phyloP scores from a whole-genome alignment of 257 asterid genomes.

The Nicotiana sylvestris region DNA sequence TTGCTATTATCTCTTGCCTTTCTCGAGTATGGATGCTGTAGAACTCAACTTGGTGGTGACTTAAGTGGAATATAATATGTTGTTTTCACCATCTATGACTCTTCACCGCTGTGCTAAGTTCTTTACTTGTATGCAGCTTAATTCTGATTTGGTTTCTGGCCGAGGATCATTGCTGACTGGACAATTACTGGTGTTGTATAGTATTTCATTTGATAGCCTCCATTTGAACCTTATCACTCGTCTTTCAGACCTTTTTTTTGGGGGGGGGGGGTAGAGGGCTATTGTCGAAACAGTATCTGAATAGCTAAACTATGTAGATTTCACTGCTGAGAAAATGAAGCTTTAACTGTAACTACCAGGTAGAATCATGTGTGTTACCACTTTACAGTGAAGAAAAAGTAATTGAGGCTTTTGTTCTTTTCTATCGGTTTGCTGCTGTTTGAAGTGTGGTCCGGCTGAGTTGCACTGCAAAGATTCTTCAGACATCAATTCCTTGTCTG shows the following conservation, averaged over 20 bases:
- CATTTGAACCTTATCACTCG: background rate
- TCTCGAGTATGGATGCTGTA: background rate
- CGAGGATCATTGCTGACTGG: background rate
- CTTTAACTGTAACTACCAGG: background rate
- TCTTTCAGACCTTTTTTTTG: background rate
- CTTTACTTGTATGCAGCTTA: background rate
- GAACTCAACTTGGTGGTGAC: background rate
- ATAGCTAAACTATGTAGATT: background rate
- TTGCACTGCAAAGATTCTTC: background rate
- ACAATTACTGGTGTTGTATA: background rate
- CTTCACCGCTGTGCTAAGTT: background rate
- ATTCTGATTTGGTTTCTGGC: background rate
- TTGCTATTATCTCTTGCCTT: background rate
- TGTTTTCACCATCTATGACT: background rate
- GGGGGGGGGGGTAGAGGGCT: background rate
- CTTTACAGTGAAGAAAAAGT: background rate
- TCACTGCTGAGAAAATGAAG: background rate
- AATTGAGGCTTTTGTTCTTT: background rate
- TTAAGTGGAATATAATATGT: background rate
- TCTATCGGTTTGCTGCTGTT: background rate
- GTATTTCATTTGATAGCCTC: background rate
- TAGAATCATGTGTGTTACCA: background rate
- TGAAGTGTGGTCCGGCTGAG: background rate
- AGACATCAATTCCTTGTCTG: background rate
- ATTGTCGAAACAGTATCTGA: background rate